These are phyloP conservation scores for Globisporangium parvum DNA, from an alignment of 352 stramenopile genomes.

Conservation along the genomic window DNA sequence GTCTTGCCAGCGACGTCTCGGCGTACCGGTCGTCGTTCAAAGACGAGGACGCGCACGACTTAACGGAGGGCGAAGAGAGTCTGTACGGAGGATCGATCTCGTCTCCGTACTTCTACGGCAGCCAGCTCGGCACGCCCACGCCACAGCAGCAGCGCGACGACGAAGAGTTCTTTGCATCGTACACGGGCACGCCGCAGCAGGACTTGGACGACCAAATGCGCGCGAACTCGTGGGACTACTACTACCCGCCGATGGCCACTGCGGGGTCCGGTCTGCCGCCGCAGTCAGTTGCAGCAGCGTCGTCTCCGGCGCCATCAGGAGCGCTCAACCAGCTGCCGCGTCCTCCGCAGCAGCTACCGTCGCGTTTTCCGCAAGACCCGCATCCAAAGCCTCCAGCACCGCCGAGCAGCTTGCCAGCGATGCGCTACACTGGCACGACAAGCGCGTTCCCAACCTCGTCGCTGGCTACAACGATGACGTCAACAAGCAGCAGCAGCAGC, in stretches of 20 bases:
- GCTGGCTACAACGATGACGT: conserved; percentile 5
- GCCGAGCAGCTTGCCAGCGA: conserved; percentile 3
- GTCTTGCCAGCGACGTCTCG: background rate
- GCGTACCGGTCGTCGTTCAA: conserved; percentile 12
- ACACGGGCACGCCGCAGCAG: conserved; percentile 22
- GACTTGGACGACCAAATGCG: conserved; percentile 25
- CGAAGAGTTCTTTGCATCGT: conserved; percentile 50
- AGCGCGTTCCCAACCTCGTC: conserved; percentile 13
- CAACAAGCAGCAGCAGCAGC: conserved; percentile 3
- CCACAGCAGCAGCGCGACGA: conserved; percentile 23
- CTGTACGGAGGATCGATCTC: conserved; percentile 15
- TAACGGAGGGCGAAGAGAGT: conserved; percentile 16
- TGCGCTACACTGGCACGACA: conserved; percentile 7
- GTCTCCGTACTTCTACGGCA: conserved; percentile 16
- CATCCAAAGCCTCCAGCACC: conserved; percentile 1
- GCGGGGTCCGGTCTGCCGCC: background rate
- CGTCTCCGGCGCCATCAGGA: background rate
- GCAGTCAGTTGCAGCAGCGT: background rate
- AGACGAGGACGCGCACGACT: conserved; percentile 10
- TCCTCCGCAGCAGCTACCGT: conserved; percentile 13
- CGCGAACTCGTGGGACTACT: conserved; percentile 33
- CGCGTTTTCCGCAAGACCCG: conserved; percentile 12
- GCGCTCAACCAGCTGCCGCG: conserved; percentile 6
- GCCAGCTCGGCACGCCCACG: conserved; percentile 8
- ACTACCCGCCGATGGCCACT: conserved; percentile 25